A percentile compares a stretch with the other conserved stretches of the same genome.
These are phyloP conservation scores for Diphasiastrum complanatum DNA, from an alignment of 83 land plant genomes.

Conservation along the genomic window DNA sequence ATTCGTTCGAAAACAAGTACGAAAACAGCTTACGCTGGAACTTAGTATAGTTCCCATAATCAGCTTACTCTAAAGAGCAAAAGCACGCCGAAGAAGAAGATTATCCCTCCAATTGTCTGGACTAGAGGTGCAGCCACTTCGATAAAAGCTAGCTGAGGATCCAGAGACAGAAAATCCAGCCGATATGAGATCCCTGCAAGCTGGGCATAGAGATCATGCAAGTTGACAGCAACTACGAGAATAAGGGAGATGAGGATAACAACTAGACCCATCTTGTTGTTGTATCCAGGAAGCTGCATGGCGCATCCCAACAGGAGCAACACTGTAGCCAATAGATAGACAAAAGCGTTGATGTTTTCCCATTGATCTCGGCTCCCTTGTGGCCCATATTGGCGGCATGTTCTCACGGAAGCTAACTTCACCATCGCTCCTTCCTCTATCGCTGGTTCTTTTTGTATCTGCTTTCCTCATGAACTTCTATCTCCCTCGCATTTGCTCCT, in stretches of 20 bases:
- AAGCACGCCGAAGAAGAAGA: constrained; percentile 45
- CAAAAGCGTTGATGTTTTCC: constrained; percentile 56
- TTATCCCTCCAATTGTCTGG: constrained; percentile 38
- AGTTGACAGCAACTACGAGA: constrained; percentile 40
- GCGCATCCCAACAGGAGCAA: constrained; percentile 43
- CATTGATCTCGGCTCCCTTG: constrained; percentile 31
- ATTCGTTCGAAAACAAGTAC: not conserved
- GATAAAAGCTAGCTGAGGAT: constrained; percentile 52
- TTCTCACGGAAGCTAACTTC: constrained; percentile 68
- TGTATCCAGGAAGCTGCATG: constrained; percentile 41
- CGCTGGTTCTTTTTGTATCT: no score
- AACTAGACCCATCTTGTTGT: constrained; percentile 38
- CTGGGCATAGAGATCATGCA: constrained; percentile 73
- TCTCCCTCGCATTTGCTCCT: no score
- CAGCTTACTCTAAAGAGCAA: constrained; percentile 30
- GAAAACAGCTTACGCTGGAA: not conserved
- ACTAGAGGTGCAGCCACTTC: constrained; percentile 65
- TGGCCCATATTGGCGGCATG: constrained; percentile 55
- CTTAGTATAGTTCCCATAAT: not conserved
- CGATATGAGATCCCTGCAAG: constrained; percentile 56
- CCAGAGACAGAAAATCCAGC: constrained; percentile 33
- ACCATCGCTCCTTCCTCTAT: no score
- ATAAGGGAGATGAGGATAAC: constrained; percentile 39
- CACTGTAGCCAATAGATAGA: constrained; percentile 48
- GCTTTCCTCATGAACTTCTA: no score